Evolutionary conservation across 2,329 filamentous ascomycete species (phyloP), one percentile per base, ranked within the genome.

Genomic region (Fusarium bulbicola): DNA sequence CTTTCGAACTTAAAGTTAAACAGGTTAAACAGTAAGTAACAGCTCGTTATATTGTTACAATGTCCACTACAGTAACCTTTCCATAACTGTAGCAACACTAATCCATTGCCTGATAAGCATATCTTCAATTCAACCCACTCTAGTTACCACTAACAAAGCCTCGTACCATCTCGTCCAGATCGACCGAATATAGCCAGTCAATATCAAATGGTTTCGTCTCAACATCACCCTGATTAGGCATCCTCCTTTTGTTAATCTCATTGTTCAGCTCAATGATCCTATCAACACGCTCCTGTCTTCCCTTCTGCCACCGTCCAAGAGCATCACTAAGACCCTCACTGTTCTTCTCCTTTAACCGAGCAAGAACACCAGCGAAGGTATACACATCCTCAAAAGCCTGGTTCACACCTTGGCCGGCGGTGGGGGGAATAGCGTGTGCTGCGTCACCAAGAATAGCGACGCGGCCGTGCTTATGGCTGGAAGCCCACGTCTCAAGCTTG

Each of bases 311-410:
- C 3, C 49, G 32, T 16, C 47, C 58, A 11, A 76, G 26, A 5
- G 59, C 32, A 6, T 24, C 50, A 13, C 43, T 18, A 4, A 76
- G 15, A 2, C 8, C 37, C 0, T 79, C 39, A 82, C 74, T 3
- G 77, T 81, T 20, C 76, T 76, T 18, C 72, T 72, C 52, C 81
- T 74, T n/a, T 65, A 76, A 16, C 37, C 70, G 32, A 54, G 76
- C 18, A 47, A 84, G 60, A 1, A 88, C 70, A 7, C 84, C 75
- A 6, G 85, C 82, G 30, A 88, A 81, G 0, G 81, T 83, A 59
- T 84, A 85, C 2, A 85, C 83, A 65, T 89, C 87, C 67, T 89
- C 87, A 39, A 86, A 84, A 0, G 84, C 84, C 52, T 86, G 84
- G 60, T 85, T 86, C 2, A 83, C 80, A 0, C 86, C 84, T 66